These are phyloP conservation scores for Pestalotiopsis sp. DNA, from an alignment of 2,329 filamentous ascomycete species.

Conservation along the genomic window DNA sequence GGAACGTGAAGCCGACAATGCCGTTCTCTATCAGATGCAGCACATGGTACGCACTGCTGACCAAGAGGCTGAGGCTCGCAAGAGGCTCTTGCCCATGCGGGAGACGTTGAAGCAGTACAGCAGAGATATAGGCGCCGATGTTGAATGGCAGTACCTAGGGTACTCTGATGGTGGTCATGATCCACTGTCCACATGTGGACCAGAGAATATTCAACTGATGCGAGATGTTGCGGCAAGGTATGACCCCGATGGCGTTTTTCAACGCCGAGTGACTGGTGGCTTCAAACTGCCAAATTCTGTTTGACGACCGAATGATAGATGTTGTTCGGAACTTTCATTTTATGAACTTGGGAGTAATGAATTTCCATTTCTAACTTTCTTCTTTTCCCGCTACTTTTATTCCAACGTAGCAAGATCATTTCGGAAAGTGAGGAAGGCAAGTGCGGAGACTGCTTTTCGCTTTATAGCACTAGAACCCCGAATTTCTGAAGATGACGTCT, in stretches of 20 bases:
- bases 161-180: slow-evolving; percentile 36
- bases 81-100: slow-evolving; percentile 31
- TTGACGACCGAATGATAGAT: too few relatives aligned
- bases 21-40: slow-evolving; percentile 31
- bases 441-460: too few relatives aligned
- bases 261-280: slow-evolving; percentile 38
- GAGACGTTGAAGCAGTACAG: slow-evolving; percentile 28
- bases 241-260: slow-evolving; percentile 39
- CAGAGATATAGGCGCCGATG: slow-evolving; percentile 15
- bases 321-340: too few relatives aligned
- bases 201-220: slow-evolving; percentile 32
- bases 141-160: slow-evolving; percentile 40
- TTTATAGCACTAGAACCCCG: too few relatives aligned
- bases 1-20: slow-evolving; percentile 34
- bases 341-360: too few relatives aligned
- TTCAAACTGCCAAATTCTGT: slow-evolving; percentile 34
- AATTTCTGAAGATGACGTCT: too few relatives aligned
- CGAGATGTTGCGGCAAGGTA: slow-evolving; percentile 35
- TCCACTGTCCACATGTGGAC: slow-evolving; percentile 36
- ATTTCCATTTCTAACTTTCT: too few relatives aligned
- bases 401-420: too few relatives aligned
- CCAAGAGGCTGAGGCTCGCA: slow-evolving; percentile 28
- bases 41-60: slow-evolving; percentile 33
- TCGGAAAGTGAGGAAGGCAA: too few relatives aligned
- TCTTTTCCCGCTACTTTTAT: too few relatives aligned